phyloP scores from a whole-genome alignment of 2,329 filamentous ascomycete genomes.

The Fusarium albidum region DNA sequence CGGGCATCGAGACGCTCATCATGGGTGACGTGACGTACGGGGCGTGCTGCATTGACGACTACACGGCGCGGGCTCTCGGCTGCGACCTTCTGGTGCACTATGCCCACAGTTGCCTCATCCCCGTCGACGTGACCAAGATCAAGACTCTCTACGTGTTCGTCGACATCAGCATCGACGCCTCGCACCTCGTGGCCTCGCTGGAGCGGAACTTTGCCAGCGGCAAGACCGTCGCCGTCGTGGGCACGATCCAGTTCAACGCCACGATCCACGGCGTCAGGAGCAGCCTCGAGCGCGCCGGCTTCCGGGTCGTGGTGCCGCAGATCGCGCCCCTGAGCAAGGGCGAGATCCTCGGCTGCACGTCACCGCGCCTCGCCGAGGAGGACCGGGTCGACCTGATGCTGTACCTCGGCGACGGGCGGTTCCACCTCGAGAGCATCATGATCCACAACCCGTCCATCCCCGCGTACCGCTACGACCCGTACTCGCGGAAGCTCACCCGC shows the following conservation, averaged over 20 bases:
- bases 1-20: constrained; percentile 89
- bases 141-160: constrained; percentile 98
- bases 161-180: constrained; percentile 93
- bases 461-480: constrained; percentile 96
- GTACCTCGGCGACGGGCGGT: constrained; percentile 91
- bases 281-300: constrained; percentile 83
- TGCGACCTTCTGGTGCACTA: constrained; percentile 97
- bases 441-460: constrained; percentile 94
- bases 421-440: constrained; percentile 98
- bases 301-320: constrained; percentile 86
- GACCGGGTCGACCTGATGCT: constrained; percentile 78
- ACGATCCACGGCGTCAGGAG: constrained; percentile 88
- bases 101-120: constrained; percentile 95
- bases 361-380: constrained; percentile 70
- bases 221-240: constrained; percentile 91
- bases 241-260: constrained; percentile 98
- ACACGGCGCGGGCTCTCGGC: constrained; percentile 90
- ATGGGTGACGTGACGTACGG: constrained; percentile 99
- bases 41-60: constrained; percentile 98
- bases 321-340: constrained; percentile 93
- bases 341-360: constrained; percentile 97
- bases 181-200: constrained; percentile 85
- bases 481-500: constrained; percentile 88
- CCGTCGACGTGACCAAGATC: constrained; percentile 95
- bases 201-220: constrained; percentile 86